Evolutionary conservation across 106 monocot species (phyloP).

Genomic region (Allium fistulosum): DNA sequence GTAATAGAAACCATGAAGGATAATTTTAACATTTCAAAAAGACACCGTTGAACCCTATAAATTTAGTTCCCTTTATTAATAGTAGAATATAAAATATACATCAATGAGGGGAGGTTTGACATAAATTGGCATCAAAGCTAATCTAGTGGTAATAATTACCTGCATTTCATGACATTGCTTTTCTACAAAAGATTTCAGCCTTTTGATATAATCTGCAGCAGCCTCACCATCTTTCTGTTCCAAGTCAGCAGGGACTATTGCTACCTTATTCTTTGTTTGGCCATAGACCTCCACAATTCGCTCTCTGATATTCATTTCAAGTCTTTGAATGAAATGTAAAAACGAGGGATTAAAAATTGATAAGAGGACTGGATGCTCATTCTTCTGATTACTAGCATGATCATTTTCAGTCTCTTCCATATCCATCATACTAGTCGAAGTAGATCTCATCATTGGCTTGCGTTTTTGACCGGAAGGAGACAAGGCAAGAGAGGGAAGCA

Average conservation of each 20-base stretch:
- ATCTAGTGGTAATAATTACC: slow-evolving; percentile 22
- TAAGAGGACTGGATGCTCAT: slow-evolving; percentile 56
- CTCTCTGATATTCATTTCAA: slow-evolving; percentile 74
- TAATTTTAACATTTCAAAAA: too few relatives aligned
- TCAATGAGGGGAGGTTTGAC: too few relatives aligned
- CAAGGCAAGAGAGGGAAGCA: slow-evolving; percentile 17
- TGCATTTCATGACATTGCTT: slow-evolving; percentile 95
- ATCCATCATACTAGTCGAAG: slow-evolving; percentile 52
- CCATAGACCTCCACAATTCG: slow-evolving; percentile 59
- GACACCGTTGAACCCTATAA: too few relatives aligned
- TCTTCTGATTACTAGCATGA: slow-evolving; percentile 16
- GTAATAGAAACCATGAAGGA: too few relatives aligned
- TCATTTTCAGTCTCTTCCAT: slow-evolving; percentile 38
- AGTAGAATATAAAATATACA: too few relatives aligned
- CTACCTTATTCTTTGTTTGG: slow-evolving; percentile 54
- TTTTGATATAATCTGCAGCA: slow-evolving; percentile 70
- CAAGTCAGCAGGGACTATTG: slow-evolving; percentile 67
- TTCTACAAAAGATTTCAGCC: slow-evolving; percentile 74
- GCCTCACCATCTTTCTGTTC: slow-evolving; percentile 74
- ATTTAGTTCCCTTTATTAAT: too few relatives aligned
- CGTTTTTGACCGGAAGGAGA: slow-evolving; percentile 15
- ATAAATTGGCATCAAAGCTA: too few relatives aligned
- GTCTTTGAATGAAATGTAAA: slow-evolving; percentile 37
- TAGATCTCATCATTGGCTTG: slow-evolving; percentile 57
- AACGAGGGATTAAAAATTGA: slow-evolving; percentile 63